phyloP scores from a whole-genome alignment of 345 rosid species.

The Abelmoschus esculentus region DNA sequence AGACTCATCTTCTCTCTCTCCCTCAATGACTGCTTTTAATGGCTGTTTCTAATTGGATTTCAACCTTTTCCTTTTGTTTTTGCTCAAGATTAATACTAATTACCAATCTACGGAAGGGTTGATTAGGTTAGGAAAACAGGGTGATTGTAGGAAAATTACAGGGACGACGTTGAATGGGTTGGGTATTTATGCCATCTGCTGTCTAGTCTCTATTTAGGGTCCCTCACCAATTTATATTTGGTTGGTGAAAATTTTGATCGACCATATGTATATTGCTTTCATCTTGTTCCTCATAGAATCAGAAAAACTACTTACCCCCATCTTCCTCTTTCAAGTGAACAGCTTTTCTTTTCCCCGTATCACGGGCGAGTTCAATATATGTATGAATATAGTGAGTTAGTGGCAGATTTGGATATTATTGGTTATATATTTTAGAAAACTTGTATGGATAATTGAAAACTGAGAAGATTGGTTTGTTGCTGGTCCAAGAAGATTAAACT shows the following conservation, averaged over 20 bases:
- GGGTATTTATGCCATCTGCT: conserved; percentile 24
- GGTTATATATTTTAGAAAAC: not conserved
- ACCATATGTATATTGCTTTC: not conserved
- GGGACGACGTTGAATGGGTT: conserved; percentile 11
- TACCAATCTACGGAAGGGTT: not conserved
- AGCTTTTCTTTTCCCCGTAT: not conserved
- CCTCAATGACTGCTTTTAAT: conserved; percentile 15
- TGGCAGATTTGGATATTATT: not conserved
- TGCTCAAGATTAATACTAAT: not conserved
- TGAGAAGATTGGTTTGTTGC: not conserved
- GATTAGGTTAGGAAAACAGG: not conserved
- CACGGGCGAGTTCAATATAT: not conserved
- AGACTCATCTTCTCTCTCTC: conserved; percentile 15
- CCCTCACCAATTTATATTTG: conserved; percentile 32
- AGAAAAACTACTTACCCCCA: not conserved
- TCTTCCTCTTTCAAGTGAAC: not conserved
- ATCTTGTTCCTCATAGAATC: conserved; percentile 2
- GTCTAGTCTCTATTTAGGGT: conserved; percentile 33
- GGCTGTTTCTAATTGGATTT: conserved; percentile 6
- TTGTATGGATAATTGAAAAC: not conserved
- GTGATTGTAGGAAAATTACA: conserved; percentile 1
- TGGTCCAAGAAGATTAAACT: not conserved
- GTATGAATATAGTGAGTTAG: not conserved
- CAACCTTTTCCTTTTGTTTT: not conserved
- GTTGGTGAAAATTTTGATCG: conserved; percentile 26